These are phyloP conservation scores for Brassica napus DNA, from an alignment of 345 rosid species.

Conservation along the genomic window DNA sequence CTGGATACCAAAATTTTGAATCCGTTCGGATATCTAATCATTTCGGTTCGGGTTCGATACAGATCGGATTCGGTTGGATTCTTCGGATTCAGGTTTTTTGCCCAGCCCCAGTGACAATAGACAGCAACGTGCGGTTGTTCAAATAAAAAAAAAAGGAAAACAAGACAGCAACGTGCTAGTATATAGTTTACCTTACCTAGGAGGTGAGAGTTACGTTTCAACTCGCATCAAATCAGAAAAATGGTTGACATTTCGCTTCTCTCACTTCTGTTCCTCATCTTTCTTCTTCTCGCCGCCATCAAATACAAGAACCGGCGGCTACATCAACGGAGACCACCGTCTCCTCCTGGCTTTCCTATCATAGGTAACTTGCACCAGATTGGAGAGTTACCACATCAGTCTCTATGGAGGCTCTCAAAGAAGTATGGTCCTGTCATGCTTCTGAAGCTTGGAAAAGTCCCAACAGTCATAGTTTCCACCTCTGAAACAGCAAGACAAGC, in stretches of 20 bases:
- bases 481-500: conserved; percentile 47
- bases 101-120: too few species aligned
- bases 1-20: too few species aligned
- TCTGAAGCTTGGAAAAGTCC: conserved; percentile 42
- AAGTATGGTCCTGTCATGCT: conserved; percentile 56
- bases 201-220: background rate
- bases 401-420: conserved; percentile 49
- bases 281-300: background rate
- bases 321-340: conserved; percentile 38
- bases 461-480: conserved; percentile 48
- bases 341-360: conserved; percentile 49
- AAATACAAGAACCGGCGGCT: background rate
- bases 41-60: too few species aligned
- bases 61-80: too few species aligned
- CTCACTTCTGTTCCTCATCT: background rate
- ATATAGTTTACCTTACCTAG: background rate
- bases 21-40: too few species aligned
- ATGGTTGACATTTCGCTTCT: conserved; percentile 18
- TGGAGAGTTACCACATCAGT: conserved; percentile 33
- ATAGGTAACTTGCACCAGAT: conserved; percentile 53
- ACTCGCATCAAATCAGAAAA: background rate
- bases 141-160: background rate
- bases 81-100: too few species aligned
- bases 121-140: background rate
- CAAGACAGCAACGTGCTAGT: background rate